phyloP scores from a whole-genome alignment of 495 filamentous ascomycete species.

The Xylaria nigripes region DNA sequence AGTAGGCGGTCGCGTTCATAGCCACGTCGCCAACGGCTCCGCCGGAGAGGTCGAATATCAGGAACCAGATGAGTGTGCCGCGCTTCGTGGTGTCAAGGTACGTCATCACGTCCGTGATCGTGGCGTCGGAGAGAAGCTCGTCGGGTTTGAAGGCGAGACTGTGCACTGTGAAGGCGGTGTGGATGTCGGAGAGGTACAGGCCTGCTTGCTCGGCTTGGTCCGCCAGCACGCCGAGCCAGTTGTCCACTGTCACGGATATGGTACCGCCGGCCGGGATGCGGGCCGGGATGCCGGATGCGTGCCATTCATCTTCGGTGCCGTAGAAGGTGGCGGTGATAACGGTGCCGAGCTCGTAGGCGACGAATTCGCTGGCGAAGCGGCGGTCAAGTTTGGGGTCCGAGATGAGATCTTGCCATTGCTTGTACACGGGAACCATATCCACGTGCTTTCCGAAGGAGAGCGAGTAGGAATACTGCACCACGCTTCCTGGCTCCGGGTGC shows the following conservation, averaged over 20 bases:
- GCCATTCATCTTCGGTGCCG: conserved; percentile 44
- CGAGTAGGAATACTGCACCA: conserved; percentile 45
- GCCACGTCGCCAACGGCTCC: conserved; percentile 42
- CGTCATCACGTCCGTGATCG: conserved; percentile 39
- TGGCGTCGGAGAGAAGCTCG: conserved; percentile 33
- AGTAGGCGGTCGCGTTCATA: conserved; percentile 46
- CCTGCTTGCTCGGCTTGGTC: conserved; percentile 44
- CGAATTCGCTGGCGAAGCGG: conserved; percentile 45
- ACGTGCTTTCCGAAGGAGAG: conserved; percentile 37
- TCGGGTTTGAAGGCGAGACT: conserved; percentile 43
- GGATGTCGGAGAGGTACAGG: conserved; percentile 36
- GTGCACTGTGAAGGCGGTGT: conserved; percentile 45
- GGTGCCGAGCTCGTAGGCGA: conserved; percentile 42
- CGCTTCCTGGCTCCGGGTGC: conserved; percentile 44
- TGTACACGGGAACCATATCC: conserved; percentile 33
- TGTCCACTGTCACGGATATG: conserved; percentile 36
- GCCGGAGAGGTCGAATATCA: conserved; percentile 50
- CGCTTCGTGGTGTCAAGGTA: conserved; percentile 44
- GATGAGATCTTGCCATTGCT: conserved; percentile 37
- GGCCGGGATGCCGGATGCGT: conserved; percentile 36
- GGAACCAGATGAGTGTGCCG: conserved; percentile 45
- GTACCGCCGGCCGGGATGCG: conserved; percentile 33
- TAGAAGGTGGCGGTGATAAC: conserved; percentile 46
- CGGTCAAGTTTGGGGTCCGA: conserved; percentile 46
- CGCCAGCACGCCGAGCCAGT: conserved; percentile 48